A percentile compares a stretch with the other conserved stretches of the same genome.
These are phyloP conservation scores for Mycena belliarum DNA, from an alignment of 768 basidiomycete species.

Conservation along the genomic window DNA sequence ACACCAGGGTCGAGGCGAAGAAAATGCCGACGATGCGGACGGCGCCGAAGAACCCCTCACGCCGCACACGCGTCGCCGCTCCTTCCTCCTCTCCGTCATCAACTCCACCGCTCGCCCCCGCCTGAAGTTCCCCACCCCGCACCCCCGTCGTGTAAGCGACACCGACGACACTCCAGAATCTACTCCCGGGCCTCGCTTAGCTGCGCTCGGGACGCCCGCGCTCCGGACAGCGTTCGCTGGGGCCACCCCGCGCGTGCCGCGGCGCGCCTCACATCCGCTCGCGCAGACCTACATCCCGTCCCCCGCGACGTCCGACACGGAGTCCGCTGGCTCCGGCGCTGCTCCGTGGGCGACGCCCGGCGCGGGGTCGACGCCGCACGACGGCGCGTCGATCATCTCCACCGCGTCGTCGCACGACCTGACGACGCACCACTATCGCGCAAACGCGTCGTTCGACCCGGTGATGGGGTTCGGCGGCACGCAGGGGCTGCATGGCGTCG, in stretches of 20 bases:
- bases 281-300: conserved; percentile 51
- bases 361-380: conserved; percentile 39
- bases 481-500: conserved; percentile 59
- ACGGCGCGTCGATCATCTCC: conserved; percentile 72
- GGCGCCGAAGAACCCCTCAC: conserved; percentile 55
- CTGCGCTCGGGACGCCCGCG: conserved; percentile 17
- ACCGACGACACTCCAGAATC: conserved; percentile 33
- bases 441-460: conserved; percentile 88
- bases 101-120: conserved; percentile 80
- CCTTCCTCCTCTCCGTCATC: conserved; percentile 82
- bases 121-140: conserved; percentile 63
- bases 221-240: conserved; percentile 60
- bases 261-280: conserved; percentile 65
- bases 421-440: conserved; percentile 67
- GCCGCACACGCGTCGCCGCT: conserved; percentile 71
- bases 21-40: conserved; percentile 32
- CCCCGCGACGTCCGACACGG: conserved; percentile 38
- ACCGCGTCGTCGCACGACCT: conserved; percentile 89
- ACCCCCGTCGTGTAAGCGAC: conserved; percentile 43
- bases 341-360: conserved; percentile 37
- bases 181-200: conserved; percentile 28
- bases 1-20: conserved; percentile 14
- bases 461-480: conserved; percentile 72
- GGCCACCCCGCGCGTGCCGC: conserved; percentile 56
- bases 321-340: conserved; percentile 30